phyloP scores from a whole-genome alignment of 192 early-diverging fungal species.

The Umbelopsis sp. region DNA sequence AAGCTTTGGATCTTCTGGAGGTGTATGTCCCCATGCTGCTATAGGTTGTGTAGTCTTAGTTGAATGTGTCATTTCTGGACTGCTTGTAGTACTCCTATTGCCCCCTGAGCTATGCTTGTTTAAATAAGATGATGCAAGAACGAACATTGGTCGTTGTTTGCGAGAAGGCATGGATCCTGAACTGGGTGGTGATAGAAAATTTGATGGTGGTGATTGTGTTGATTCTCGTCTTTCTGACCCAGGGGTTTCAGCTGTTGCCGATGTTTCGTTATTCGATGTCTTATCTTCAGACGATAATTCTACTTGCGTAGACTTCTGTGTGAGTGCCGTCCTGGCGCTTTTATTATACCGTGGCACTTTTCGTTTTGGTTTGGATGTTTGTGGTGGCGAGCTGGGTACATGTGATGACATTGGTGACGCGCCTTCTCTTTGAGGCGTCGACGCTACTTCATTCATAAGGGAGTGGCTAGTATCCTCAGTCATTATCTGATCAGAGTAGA shows the following conservation, averaged over 20 bases:
- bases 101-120: slow-evolving; percentile 9
- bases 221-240: background rate
- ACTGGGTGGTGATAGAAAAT: slow-evolving; percentile 6
- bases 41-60: background rate
- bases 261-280: background rate
- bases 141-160: slow-evolving; percentile 37
- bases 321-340: background rate
- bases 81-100: background rate
- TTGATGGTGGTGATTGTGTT: background rate
- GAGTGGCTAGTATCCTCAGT: slow-evolving; percentile 1
- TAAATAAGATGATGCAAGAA: slow-evolving; percentile 39
- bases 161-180: slow-evolving; percentile 16
- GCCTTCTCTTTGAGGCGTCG: background rate
- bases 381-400: background rate
- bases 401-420: background rate
- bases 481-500: slow-evolving; percentile 1
- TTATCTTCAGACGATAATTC: background rate
- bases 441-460: slow-evolving; percentile 5
- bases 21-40: slow-evolving; percentile 11
- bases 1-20: slow-evolving; percentile 1
- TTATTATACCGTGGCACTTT: background rate
- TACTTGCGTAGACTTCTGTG: background rate
- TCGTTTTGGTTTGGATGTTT: background rate
- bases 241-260: background rate
- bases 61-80: background rate